Evolutionary conservation across 495 filamentous ascomycete genomes (phyloP).

Genomic region (Pyrenula aspistea): DNA sequence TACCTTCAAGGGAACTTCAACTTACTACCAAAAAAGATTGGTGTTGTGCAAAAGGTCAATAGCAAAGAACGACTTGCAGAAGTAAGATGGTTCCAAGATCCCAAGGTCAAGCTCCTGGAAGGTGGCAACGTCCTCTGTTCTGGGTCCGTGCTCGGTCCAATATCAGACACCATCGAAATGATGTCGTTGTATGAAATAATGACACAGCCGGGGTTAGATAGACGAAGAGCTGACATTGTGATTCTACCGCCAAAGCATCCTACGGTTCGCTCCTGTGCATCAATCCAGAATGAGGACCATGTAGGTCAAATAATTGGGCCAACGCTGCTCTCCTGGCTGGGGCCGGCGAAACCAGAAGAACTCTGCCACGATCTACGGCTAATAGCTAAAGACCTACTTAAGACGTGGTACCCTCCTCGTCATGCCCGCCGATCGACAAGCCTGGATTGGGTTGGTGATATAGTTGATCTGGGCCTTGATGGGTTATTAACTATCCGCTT

Average conservation of each 20-base stretch:
- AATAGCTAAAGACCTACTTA: background rate
- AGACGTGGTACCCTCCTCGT: constrained; percentile 1
- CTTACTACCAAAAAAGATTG: constrained; percentile 29
- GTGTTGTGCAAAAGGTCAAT: constrained; percentile 48
- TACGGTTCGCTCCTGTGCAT: constrained; percentile 4
- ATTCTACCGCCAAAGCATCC: constrained; percentile 25
- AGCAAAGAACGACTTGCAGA: constrained; percentile 38
- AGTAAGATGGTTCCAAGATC: constrained; percentile 39
- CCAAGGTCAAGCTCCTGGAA: constrained; percentile 26
- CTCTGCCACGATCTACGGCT: background rate
- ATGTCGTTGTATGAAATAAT: constrained; percentile 47
- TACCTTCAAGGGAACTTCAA: constrained; percentile 5
- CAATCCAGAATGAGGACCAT: background rate
- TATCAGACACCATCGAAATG: constrained; percentile 28
- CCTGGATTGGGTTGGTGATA: constrained; percentile 41
- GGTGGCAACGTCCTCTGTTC: constrained; percentile 15
- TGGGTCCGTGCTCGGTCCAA: constrained; percentile 25
- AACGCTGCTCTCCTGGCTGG: background rate
- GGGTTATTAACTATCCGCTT: constrained; percentile 42
- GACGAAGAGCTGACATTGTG: constrained; percentile 36
- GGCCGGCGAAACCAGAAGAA: background rate
- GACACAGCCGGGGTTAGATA: constrained; percentile 27
- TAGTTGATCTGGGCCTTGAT: constrained; percentile 40
- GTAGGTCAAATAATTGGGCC: background rate
- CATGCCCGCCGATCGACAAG: constrained; percentile 3